phyloP scores from a whole-genome alignment of 2,329 filamentous ascomycete genomes.

The Ophiocordyceps camponoti-floridani region DNA sequence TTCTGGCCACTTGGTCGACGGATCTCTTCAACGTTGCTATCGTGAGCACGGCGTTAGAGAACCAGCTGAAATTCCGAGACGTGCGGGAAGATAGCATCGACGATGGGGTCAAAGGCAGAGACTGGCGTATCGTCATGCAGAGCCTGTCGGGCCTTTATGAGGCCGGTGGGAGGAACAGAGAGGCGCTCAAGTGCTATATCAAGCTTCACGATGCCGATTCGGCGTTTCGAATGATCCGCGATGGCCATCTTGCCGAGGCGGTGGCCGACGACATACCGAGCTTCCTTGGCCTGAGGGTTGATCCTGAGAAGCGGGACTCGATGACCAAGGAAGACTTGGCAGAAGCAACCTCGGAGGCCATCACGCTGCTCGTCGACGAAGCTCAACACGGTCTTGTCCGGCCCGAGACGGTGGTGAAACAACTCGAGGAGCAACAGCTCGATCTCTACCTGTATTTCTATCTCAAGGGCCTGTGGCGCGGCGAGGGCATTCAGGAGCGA shows the following conservation, averaged over 20 bases:
- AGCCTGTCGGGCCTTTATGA: slow-evolving; percentile 72
- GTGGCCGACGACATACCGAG: slow-evolving; percentile 79
- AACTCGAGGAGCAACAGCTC: slow-evolving; percentile 51
- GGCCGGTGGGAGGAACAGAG: slow-evolving; percentile 60
- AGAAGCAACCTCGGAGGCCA: slow-evolving; percentile 64
- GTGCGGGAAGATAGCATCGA: slow-evolving; percentile 61
- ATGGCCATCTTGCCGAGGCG: slow-evolving; percentile 78
- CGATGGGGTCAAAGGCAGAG: slow-evolving; percentile 51
- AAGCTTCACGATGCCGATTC: slow-evolving; percentile 80
- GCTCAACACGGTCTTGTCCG: slow-evolving; percentile 75
- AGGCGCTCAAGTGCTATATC: slow-evolving; percentile 81
- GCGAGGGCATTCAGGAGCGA: slow-evolving; percentile 42
- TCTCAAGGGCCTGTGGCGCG: slow-evolving; percentile 68
- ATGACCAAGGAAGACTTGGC: slow-evolving; percentile 57
- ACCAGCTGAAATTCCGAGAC: slow-evolving; percentile 61
- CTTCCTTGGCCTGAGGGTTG: slow-evolving; percentile 75
- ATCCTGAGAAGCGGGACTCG: slow-evolving; percentile 45
- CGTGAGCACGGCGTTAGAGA: slow-evolving; percentile 63
- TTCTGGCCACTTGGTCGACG: slow-evolving; percentile 69
- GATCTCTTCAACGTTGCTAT: slow-evolving; percentile 68
- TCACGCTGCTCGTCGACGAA: slow-evolving; percentile 75
- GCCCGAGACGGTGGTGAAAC: slow-evolving; percentile 58
- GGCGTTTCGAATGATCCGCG: slow-evolving; percentile 69
- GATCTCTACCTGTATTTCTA: slow-evolving; percentile 83
- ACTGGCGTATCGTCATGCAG: slow-evolving; percentile 84